Evolutionary conservation across 805 yeast species (phyloP).

Genomic region (Saccharomyces paradoxus): DNA sequence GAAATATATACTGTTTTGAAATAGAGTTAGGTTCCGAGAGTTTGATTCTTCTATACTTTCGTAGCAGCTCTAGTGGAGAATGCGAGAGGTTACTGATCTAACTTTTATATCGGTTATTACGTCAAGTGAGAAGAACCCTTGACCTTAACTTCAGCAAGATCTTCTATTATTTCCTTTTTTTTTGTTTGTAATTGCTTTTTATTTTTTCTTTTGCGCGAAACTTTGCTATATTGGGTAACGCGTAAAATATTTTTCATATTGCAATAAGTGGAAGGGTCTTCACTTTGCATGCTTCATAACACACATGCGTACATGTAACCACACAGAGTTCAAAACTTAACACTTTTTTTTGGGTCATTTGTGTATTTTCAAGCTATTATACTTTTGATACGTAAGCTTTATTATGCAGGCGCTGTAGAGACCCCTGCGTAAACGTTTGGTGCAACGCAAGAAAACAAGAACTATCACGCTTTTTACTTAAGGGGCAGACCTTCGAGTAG

Average conservation of each 20-base stretch:
- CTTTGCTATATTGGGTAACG: not conserved
- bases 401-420: too few relatives aligned
- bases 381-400: too few relatives aligned
- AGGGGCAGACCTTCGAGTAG: too few relatives aligned
- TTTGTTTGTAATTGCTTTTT: not conserved
- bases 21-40: not conserved
- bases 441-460: too few relatives aligned
- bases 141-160: not conserved
- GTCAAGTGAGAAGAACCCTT: not conserved
- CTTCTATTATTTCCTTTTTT: not conserved
- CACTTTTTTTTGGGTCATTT: not conserved
- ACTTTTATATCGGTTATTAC: not conserved
- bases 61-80: not conserved
- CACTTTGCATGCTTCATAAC: not conserved
- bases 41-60: not conserved
- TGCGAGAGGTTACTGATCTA: not conserved
- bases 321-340: not conserved
- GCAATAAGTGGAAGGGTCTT: not conserved
- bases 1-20: not conserved
- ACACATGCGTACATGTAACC: not conserved
- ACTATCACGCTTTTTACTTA: too few relatives aligned
- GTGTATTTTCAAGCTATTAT: not conserved
- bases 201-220: not conserved
- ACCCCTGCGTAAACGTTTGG: too few relatives aligned
- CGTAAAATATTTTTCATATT: not conserved